These are phyloP conservation scores for Pseudogymnoascus sp. DNA, from an alignment of 2,329 filamentous ascomycete genomes.

Conservation along the genomic window DNA sequence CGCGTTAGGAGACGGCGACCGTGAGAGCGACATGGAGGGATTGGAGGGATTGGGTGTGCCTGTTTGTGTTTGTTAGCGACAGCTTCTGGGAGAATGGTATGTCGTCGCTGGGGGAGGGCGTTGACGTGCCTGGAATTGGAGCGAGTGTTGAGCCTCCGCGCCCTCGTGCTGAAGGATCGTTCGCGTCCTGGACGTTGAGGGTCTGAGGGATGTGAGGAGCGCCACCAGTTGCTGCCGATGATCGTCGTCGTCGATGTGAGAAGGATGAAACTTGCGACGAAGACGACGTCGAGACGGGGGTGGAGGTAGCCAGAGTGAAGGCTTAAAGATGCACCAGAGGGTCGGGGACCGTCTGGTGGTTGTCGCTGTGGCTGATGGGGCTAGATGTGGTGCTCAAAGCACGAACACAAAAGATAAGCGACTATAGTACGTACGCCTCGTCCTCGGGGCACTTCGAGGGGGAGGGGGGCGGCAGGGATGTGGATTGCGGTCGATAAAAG, in stretches of 20 bases:
- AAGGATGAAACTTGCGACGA: constrained; percentile 35
- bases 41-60: constrained; percentile 51
- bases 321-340: constrained; percentile 27
- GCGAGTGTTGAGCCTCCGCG: constrained; percentile 20
- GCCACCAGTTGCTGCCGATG: constrained; percentile 27
- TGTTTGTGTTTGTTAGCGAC: constrained; percentile 24
- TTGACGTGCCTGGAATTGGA: constrained; percentile 24
- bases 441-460: not conserved
- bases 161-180: constrained; percentile 16
- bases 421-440: not conserved
- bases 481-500: not conserved
- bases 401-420: constrained; percentile 8
- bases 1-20: constrained; percentile 77
- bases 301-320: constrained; percentile 45
- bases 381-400: not conserved
- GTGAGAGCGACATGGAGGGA: constrained; percentile 70
- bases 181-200: constrained; percentile 20
- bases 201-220: constrained; percentile 16
- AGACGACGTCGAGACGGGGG: constrained; percentile 41
- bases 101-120: not conserved
- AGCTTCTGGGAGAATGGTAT: not conserved
- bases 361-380: not conserved
- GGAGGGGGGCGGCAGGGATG: not conserved
- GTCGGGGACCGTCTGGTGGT: constrained; percentile 24
- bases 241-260: constrained; percentile 31